Evolutionary conservation across 179 eudicot genomes (phyloP).

Genomic region (Silene coronaria): DNA sequence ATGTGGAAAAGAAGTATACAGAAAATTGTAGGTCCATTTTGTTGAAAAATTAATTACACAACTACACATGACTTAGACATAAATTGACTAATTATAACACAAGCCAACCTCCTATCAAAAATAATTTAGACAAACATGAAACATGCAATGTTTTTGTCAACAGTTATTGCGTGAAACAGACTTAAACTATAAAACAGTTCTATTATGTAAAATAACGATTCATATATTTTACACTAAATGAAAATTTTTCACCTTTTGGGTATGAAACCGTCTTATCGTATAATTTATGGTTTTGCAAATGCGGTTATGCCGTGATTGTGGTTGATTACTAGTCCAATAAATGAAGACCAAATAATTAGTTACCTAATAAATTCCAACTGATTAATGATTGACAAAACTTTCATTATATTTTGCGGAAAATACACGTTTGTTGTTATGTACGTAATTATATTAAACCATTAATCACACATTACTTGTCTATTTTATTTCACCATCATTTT

Average conservation of each 20-base stretch:
- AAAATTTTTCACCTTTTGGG: no score
- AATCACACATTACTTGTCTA: no score
- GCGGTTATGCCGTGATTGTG: background rate
- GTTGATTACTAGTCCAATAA: background rate
- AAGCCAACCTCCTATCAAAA: background rate
- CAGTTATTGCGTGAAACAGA: no score
- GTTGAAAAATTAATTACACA: background rate
- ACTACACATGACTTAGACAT: conserved; percentile 4
- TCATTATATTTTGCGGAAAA: background rate
- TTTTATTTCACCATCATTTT: no score
- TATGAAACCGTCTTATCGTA: no score
- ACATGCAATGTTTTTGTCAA: background rate
- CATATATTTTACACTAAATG: no score
- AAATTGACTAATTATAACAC: background rate
- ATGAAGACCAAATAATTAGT: background rate
- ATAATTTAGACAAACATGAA: background rate
- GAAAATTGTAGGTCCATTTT: background rate
- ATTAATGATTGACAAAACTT: background rate
- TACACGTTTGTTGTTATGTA: background rate
- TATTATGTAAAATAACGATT: no score
- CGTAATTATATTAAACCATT: no score
- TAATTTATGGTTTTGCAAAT: no score
- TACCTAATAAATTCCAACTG: background rate
- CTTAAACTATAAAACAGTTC: no score
- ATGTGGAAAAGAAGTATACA: conserved; percentile 6